phyloP scores from a whole-genome alignment of 2,329 filamentous ascomycete genomes.

The Fusarium bulbicola region DNA sequence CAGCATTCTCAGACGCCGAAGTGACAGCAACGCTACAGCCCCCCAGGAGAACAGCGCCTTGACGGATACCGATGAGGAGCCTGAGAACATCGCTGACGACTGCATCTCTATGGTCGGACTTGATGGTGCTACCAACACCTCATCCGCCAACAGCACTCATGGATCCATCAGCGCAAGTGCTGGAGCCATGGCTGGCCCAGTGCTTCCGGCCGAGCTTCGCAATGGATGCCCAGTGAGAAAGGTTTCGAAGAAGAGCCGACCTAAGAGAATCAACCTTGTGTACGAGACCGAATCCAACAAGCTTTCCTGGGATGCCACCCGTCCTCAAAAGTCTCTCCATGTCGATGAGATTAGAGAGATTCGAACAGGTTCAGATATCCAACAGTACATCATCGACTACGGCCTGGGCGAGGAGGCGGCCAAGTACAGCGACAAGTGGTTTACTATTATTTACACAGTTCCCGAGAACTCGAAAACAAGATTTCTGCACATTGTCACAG shows the following conservation, averaged over 20 bases:
- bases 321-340: constrained; percentile 85
- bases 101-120: constrained; percentile 50
- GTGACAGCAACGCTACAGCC: constrained; percentile 83
- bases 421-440: constrained; percentile 73
- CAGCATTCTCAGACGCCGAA: constrained; percentile 84
- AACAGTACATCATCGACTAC: constrained; percentile 89
- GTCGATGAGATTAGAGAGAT: constrained; percentile 97
- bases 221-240: constrained; percentile 83
- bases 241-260: constrained; percentile 79
- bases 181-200: constrained; percentile 68
- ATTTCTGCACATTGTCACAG: constrained; percentile 86
- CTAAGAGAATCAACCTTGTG: constrained; percentile 74
- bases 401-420: constrained; percentile 66
- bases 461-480: constrained; percentile 85
- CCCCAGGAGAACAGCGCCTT: constrained; percentile 58
- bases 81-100: constrained; percentile 51
- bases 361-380: constrained; percentile 81
- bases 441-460: constrained; percentile 88
- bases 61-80: constrained; percentile 62
- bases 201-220: constrained; percentile 79
- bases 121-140: constrained; percentile 57
- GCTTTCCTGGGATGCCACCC: constrained; percentile 84
- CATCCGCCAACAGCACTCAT: constrained; percentile 58
- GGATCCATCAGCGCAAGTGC: constrained; percentile 57
- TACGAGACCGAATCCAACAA: constrained; percentile 86